Base-by-base conservation (phyloP, 169 alveolate genomes). In the Eimeria maxima region DNA sequence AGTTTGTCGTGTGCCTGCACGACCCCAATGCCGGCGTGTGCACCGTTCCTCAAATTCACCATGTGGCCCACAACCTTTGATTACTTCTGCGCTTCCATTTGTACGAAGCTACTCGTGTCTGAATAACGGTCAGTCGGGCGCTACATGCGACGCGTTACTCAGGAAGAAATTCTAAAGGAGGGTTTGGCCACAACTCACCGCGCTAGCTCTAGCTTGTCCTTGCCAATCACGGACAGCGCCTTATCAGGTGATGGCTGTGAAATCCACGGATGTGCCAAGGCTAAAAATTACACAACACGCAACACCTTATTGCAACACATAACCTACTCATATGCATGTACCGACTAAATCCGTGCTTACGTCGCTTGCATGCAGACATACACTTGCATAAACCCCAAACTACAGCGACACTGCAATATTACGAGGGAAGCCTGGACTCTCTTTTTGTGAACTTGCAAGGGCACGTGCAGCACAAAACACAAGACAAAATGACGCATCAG, bases 261-360 rank as follows among this genome's bases (percentile, higher is more conserved):
- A 45, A 93, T 93, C 96, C 96, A 93, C 55, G 96, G 96, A 27
- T 93, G 96, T 74, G 78, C 93, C 84, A 93, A 87, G 11, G 96
- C 96, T 93, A 93, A 38, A 14, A 33, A 80, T 18, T 53, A n/a
- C 69, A 27, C 92, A 76, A 42, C 42, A 38, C 65, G 60, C 60
- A 53, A 53, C 16, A 38, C 13, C 69, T 42, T 27, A 33, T 65
- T 65, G 27, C 38, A 33, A 33, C 38, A 53, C 63, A 53, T 53
- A 53, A 53, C 18, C 11, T 53, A 53, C 18, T 1, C 18, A 53
- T 53, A 2, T 53, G n/a, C 38, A 65, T n/a, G 18, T 22, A 65
- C n/a, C 69, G n/a, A 18, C 20, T 60, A 24, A 24, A 2, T 60
- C 18, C 69, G 69, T 13, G 2, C 4, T 20, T 60, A 20, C 69